Evolutionary conservation across 2,329 filamentous ascomycete species (phyloP).

Genomic region (Polytolypa hystricis): DNA sequence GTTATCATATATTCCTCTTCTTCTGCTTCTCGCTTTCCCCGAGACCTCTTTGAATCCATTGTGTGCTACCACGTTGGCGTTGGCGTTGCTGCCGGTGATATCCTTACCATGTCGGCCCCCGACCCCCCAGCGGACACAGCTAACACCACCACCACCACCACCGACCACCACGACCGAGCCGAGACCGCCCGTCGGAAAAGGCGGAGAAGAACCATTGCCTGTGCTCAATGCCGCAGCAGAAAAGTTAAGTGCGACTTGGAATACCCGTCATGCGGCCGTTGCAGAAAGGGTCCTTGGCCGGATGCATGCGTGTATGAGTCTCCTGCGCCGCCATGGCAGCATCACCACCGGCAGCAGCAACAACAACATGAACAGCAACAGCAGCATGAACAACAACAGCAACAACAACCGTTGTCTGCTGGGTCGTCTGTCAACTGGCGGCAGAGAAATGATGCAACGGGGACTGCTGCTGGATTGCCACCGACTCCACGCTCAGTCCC

Average conservation of each 20-base stretch:
- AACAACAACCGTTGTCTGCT: background rate
- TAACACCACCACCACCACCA: too few species aligned
- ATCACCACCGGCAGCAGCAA: constrained; percentile 1
- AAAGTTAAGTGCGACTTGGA: constrained; percentile 34
- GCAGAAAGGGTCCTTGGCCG: constrained; percentile 6
- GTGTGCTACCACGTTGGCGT: too few species aligned
- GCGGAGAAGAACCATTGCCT: constrained; percentile 30
- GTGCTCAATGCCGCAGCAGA: constrained; percentile 30
- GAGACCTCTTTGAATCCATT: too few species aligned
- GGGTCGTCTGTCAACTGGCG: background rate
- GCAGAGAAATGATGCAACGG: background rate
- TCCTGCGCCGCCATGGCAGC: background rate
- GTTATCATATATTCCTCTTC: too few species aligned
- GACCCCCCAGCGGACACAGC: too few species aligned
- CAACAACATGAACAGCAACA: background rate
- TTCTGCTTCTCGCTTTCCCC: too few species aligned
- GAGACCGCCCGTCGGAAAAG: constrained; percentile 26
- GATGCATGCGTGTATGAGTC: constrained; percentile 11
- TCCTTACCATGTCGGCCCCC: too few species aligned
- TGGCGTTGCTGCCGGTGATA: too few species aligned
- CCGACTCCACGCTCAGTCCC: too few species aligned
- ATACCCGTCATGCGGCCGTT: constrained; percentile 10
- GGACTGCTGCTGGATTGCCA: background rate
- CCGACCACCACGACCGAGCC: too few species aligned
- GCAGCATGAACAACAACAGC: background rate